Conservation (phyloP, 495 filamentous ascomycete genomes). For the Pyrenula massariospora region DNA sequence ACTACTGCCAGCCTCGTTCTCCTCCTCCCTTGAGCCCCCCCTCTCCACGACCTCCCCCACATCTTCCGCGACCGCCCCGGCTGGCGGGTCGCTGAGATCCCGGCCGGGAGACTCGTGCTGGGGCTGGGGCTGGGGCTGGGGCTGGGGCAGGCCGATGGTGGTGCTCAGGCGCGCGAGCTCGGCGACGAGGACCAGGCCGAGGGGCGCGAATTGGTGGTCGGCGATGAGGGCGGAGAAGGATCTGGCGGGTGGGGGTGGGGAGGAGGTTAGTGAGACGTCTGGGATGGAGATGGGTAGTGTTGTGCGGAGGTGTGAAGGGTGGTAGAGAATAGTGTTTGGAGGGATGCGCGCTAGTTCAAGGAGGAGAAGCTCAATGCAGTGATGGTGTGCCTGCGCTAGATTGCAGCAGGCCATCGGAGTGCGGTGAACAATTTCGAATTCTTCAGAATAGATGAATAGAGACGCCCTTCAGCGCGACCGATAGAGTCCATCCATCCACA, state of each 20-base stretch:
- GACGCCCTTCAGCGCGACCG: too few relatives aligned
- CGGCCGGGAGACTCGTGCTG: too few relatives aligned
- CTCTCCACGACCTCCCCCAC: constrained; percentile 13
- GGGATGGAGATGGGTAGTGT: background rate
- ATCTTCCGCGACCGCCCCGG: constrained; percentile 10
- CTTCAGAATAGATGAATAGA: too few relatives aligned
- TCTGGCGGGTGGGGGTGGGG: constrained; percentile 19
- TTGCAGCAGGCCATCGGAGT: too few relatives aligned
- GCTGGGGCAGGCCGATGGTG: constrained; percentile 21
- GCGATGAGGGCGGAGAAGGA: constrained; percentile 61
- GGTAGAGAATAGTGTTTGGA: background rate
- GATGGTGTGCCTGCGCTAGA: too few relatives aligned
- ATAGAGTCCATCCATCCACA: too few relatives aligned
- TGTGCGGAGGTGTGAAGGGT: background rate
- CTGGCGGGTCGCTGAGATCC: too few relatives aligned
- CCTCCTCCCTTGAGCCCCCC: background rate
- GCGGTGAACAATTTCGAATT: too few relatives aligned
- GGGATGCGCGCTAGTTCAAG: too few relatives aligned
- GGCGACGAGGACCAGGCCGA: constrained; percentile 67
- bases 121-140: too few relatives aligned
- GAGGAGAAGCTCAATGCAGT: too few relatives aligned
- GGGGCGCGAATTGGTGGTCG: constrained; percentile 61
- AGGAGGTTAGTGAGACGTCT: background rate
- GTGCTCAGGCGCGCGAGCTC: constrained; percentile 47
- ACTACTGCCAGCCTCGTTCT: background rate